Evolutionary conservation across 768 basidiomycete species (phyloP), one percentile per base, ranked within the genome.

Genomic region (Phylloporus rhodoxanthus): DNA sequence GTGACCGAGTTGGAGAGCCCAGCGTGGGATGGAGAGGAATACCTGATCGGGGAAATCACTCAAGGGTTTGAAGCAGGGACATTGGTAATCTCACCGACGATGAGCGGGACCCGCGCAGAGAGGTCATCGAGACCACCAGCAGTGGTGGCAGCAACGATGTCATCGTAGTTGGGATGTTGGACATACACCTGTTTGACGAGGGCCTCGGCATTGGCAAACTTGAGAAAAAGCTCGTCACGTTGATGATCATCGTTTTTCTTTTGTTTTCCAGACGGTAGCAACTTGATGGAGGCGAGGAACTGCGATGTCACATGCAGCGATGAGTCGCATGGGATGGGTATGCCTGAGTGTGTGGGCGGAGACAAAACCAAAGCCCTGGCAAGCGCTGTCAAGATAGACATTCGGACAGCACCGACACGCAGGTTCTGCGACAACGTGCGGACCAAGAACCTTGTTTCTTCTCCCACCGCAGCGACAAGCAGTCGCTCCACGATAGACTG

Each of bases 391-490:
- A 93, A 74, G 29, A 95, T 78, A 6, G 91, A 85, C 21, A 87
- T 80, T 56, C 89, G 76, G 25, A 93, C 90, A 3, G 92, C 93
- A 1, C 93, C 93, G 14, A 95, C 92, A 40, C 90, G 81, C 38
- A 91, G 72, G 64, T 91, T 85, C 61, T 80, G 79, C 25, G 76
- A 80, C 23, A 93, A 72, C 2, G 79, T 88, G 33, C 88, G 77
- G 26, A 85, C 84, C 36, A 95, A 73, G 59, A 82, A 96, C 25
- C 91, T 78, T n/a, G 80, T 76, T 69, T 96, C 91, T 67, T 95
- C 93, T 20, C 91, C 93, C 51, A 75, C 79, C 1, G 92, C 85
- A 9, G 88, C 77, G 6, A 95, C 78, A n/a, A 95, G 77, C 20
- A 95, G 72, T 59, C 79, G 85, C 62, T 91, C 83, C 2, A 92